These are phyloP conservation scores for Nicotiana knightiana DNA, from an alignment of 257 asterid species.

Conservation along the genomic window DNA sequence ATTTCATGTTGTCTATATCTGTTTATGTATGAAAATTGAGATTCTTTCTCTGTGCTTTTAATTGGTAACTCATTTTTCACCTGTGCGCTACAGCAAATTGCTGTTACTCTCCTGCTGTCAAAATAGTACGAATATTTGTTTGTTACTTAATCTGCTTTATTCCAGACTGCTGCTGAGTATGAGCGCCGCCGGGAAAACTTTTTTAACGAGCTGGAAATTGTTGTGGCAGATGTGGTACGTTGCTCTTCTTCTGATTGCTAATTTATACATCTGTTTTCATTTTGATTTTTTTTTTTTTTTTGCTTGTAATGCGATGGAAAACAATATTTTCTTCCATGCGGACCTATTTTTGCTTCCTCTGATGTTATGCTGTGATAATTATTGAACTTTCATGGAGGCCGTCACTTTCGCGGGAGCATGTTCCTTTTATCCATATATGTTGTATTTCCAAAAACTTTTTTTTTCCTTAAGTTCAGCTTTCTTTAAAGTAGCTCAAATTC, in stretches of 20 bases:
- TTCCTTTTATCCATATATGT: neutral
- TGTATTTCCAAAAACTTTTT: neutral
- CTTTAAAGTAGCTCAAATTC: neutral
- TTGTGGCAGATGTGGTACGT: slow-evolving; percentile 85
- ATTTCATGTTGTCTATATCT: neutral
- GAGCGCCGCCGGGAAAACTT: slow-evolving; percentile 76
- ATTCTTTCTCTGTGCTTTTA: neutral
- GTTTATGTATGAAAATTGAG: neutral
- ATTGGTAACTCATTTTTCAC: neutral
- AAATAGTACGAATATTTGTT: neutral
- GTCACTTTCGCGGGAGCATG: neutral
- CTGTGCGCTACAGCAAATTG: neutral
- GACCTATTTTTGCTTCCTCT: neutral
- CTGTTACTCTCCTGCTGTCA: neutral
- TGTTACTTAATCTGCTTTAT: slow-evolving; percentile 6
- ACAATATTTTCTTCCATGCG: neutral
- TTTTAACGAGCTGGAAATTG: slow-evolving; percentile 85
- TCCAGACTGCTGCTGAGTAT: slow-evolving; percentile 88
- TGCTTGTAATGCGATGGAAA: neutral
- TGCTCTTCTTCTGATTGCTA: slow-evolving; percentile 11
- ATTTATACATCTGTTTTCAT: neutral
- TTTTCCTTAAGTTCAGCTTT: neutral
- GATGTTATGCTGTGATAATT: neutral
- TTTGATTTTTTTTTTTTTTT: neutral
- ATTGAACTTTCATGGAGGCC: neutral